Evolutionary conservation across 2,329 filamentous ascomycete species (phyloP), one percentile per base, ranked within the genome.

Genomic region (Diaporthe vaccinii): DNA sequence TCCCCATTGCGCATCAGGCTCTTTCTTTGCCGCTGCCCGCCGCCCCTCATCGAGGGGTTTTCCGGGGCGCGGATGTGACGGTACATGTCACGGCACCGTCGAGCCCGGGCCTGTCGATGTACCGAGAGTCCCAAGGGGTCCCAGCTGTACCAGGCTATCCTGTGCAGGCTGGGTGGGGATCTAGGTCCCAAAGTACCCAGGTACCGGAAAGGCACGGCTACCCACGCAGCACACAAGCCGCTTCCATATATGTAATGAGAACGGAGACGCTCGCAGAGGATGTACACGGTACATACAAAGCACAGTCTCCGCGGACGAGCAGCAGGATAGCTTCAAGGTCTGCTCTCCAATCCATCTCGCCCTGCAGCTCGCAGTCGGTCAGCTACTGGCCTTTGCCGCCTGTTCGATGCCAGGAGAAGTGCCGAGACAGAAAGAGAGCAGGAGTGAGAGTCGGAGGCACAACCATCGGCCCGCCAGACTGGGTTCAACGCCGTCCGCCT

Each of bases 381-480:
- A 51, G 22, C 8, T 17, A 25, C 49, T 7, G 25, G 57, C 28
- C 57, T 7, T 31, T n/a, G 57, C 57, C 57, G 31, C 31, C 15
- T 59, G 22, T 3, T 59, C 25, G 31, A n/a, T 39, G 31, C 4
- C 46, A 72, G 44, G 17, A 46, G 31, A 51, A 58, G 31, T 49
- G 55, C 41, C 39, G 57, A 59, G 41, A n/a, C 17, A 46, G 20
- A 39, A 22, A 25, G 22, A 41, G 58, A n/a, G 39, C 15, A 39
- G 17, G 14, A 36, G 34, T 46, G 20, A 39, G 14, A 22, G 57
- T 68, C 65, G 65, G 70, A 41, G 57, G 20, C 57, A 55, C 31
- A 55, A 34, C 46, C 57, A 41, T 62, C 70, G 70, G 70, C 70
- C 70, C 70, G 70, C 70, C 70, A 62, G 57, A 34, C 70, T 62